phyloP scores from a whole-genome alignment of 495 filamentous ascomycete species.

The Neurospora tetraspora region DNA sequence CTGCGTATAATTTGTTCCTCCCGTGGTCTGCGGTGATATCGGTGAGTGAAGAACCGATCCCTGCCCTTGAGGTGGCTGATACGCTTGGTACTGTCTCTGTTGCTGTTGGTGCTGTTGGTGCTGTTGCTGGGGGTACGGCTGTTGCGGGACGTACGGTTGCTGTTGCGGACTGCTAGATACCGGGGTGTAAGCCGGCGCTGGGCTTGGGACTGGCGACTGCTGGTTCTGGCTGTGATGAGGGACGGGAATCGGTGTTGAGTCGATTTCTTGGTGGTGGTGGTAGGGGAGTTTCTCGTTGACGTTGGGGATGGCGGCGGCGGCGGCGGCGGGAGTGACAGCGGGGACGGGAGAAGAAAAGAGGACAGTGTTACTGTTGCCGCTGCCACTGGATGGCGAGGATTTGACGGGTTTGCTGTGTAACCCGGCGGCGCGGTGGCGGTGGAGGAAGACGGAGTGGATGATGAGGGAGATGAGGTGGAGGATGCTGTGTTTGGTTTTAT shows the following conservation, averaged over 20 bases:
- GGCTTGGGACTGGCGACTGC: neutral
- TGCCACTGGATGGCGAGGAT: neutral
- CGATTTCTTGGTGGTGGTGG: neutral
- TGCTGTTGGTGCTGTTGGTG: neutral
- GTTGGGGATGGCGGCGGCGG: neutral
- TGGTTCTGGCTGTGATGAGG: neutral
- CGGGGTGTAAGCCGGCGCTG: neutral
- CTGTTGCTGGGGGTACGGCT: constrained; percentile 12
- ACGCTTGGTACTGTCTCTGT: neutral
- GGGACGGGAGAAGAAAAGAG: neutral
- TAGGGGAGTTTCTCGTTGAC: no score
- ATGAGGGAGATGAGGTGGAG: constrained; percentile 30
- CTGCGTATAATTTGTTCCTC: neutral
- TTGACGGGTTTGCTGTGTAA: constrained; percentile 26
- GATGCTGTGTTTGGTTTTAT: constrained; percentile 15
- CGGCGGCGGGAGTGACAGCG: neutral
- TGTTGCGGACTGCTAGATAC: neutral
- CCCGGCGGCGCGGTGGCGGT: constrained; percentile 37
- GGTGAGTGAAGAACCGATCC: neutral
- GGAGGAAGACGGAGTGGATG: constrained; percentile 28
- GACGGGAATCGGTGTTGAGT: neutral
- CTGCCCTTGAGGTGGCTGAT: neutral
- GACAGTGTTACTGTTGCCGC: neutral
- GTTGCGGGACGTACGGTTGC: neutral
- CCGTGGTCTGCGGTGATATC: neutral